phyloP scores from a whole-genome alignment of 495 filamentous ascomycete genomes.

The Sporormia fimetaria region DNA sequence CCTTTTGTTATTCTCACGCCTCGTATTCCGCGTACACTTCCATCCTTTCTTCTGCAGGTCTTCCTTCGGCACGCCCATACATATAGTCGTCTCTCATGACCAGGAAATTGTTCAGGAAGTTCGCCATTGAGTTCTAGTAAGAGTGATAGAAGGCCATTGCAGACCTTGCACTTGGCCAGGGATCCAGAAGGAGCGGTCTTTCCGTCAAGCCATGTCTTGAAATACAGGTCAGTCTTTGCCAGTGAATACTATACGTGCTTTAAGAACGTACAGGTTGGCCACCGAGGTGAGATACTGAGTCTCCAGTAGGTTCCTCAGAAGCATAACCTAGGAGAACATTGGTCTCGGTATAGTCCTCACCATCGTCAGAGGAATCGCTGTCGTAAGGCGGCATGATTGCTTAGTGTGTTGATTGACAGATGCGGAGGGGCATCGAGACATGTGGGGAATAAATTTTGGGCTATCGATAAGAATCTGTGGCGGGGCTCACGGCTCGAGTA shows the following conservation, averaged over 20 bases:
- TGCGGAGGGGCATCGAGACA: background rate
- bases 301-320: conserved; percentile 66
- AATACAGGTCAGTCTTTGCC: background rate
- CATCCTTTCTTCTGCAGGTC: conserved; percentile 70
- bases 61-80: conserved; percentile 69
- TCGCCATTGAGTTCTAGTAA: conserved; percentile 88
- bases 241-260: background rate
- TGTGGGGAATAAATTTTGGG: conserved; percentile 10
- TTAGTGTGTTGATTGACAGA: background rate
- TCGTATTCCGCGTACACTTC: conserved; percentile 62
- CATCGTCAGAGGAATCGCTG: conserved; percentile 66
- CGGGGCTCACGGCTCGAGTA: no score
- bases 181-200: conserved; percentile 59
- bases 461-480: no score
- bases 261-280: conserved; percentile 61
- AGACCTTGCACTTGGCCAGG: conserved; percentile 78
- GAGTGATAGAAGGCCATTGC: conserved; percentile 70
- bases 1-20: conserved; percentile 43
- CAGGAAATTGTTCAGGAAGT: conserved; percentile 71
- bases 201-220: conserved; percentile 69
- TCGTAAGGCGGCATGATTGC: conserved; percentile 65
- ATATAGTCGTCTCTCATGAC: conserved; percentile 77
- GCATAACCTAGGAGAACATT: conserved; percentile 86
- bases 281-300: conserved; percentile 80
- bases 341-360: conserved; percentile 64